Evolutionary conservation across 2,329 filamentous ascomycete species (phyloP), one percentile per base, ranked within the genome.

Genomic region (Coniochaeta sp.): DNA sequence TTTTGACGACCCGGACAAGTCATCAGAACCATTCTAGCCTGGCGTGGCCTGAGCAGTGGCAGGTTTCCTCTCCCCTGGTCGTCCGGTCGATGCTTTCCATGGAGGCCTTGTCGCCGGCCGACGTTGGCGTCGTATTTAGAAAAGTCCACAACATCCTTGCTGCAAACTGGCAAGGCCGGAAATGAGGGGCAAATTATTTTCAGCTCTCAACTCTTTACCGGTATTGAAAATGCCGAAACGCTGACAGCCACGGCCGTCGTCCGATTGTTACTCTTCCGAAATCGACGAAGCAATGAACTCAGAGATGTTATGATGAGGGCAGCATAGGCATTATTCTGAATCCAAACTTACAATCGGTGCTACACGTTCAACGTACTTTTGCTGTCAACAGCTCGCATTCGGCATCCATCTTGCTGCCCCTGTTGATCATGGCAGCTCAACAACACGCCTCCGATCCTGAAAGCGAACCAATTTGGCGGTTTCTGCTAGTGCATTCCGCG

Each of bases 401-500:
- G 24, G 22, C 14, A 17, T 28, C 8, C 47, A 26, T n/a, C 24
- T 26, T 52, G 47, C 4, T 52, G 47, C 47, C 47, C 47, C 47
- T 52, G 47, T 52, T 52, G 47, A 52, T 52, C 47, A 52, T 52
- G 47, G 30, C 47, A 52, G 47, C 24, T 30, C 12, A 36, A 36
- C 34, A 36, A 12, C 47, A 30, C 47, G 47, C 47, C 47, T 52
- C 47, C 26, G 24, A 22, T 56, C 54, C 30, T 24, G 22, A 32
- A 56, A 30, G 34, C 54, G 54, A 36, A 34, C 54, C 54, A 56
- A 56, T 56, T 56, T 56, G 54, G 54, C 54, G 54, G 54, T 36
- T 56, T 56, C 54, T 36, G 54, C 30, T 56, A 34, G 34, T 22
- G 17, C 34, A 26, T 4, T 57, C 38, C 55, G 55, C 55, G 55